Evolutionary conservation across 1,284 basidiomycete genomes (phyloP).

Genomic region (Cerrena zonata): DNA sequence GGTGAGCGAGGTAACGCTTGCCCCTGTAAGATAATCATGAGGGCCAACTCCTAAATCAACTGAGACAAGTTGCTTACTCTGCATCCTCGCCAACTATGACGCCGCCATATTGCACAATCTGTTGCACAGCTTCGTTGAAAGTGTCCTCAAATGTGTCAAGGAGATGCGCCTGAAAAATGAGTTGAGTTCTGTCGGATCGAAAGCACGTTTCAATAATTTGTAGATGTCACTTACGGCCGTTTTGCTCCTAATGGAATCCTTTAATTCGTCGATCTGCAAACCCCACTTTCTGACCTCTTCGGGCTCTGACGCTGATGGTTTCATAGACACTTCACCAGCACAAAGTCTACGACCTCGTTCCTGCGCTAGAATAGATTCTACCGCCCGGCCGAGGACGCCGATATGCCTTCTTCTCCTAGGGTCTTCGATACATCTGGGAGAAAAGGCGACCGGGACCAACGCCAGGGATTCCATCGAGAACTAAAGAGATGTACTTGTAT

Average conservation of each 20-base stretch:
- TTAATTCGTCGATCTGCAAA: constrained; percentile 50
- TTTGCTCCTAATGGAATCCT: constrained; percentile 31
- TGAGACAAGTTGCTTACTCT: constrained; percentile 56
- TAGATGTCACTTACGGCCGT: constrained; percentile 37
- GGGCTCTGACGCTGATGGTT: constrained; percentile 18
- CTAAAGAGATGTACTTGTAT: constrained; percentile 17
- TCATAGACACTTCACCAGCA: constrained; percentile 46
- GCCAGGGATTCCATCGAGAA: constrained; percentile 69
- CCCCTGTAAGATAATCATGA: constrained; percentile 50
- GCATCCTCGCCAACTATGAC: constrained; percentile 69
- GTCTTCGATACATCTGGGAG: constrained; percentile 80
- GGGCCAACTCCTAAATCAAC: too few relatives aligned
- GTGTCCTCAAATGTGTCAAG: constrained; percentile 60
- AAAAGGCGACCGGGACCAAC: constrained; percentile 74
- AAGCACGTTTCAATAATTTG: constrained; percentile 4
- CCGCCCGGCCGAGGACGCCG: constrained; percentile 68
- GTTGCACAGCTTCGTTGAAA: constrained; percentile 76
- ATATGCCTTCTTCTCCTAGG: constrained; percentile 75
- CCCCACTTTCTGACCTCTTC: constrained; percentile 74
- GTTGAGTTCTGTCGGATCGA: constrained; percentile 15
- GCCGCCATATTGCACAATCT: constrained; percentile 76
- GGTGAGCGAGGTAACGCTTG: constrained; percentile 72
- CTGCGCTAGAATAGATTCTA: constrained; percentile 65
- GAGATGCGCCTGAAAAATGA: constrained; percentile 40
- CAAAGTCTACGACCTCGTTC: constrained; percentile 71